Base-by-base conservation (phyloP, 345 rosid genomes). In the Salix dunnii region DNA sequence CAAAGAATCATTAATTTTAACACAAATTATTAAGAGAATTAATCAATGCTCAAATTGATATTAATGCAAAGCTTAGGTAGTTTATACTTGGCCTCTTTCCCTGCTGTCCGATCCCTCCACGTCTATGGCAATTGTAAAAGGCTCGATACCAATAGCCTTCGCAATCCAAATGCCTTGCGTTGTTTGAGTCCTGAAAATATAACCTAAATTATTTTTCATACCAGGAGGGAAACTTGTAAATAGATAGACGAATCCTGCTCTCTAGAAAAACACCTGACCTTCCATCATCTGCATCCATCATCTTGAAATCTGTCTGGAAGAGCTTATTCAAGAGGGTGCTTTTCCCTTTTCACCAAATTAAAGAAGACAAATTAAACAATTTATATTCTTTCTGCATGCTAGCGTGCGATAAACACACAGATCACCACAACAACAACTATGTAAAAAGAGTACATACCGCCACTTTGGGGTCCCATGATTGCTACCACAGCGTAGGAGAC, bases 401-500 rank as follows among this genome's bases (percentile, higher is more conserved):
- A n/a, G 40, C 40, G 0, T 36, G 40, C 40, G 40, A 36, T 36
- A 36, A 36, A 36, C n/a, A n/a, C n/a, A n/a, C n/a, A n/a, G n/a
- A n/a, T n/a, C n/a, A n/a, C n/a, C n/a, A n/a, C n/a, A n/a, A n/a
- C n/a, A n/a, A n/a, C 40, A 36, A 1, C 40, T 36, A 36, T 36
- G 40, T 36, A 7, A 36, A 36, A 7, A 7, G 40, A 36, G 7
- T 36, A 36, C 40, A 51, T 81, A 91, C 94, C 94, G 74, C 94
- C 90, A 79, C 97, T 90, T 28, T 90, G 93, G n/a, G 97, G 97
- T 68, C 97, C 94, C 94, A 92, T 89, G 89, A 90, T 80, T 8
- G 97, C 94, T 70, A 92, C 97, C 33, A 92, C 92, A 4, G 94
- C 90, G 71, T 92, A 92, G 53, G 97, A 92, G 70, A 90, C 93